Conservation (phyloP, 805 yeast genomes). For the Lachancea quebecensis region DNA sequence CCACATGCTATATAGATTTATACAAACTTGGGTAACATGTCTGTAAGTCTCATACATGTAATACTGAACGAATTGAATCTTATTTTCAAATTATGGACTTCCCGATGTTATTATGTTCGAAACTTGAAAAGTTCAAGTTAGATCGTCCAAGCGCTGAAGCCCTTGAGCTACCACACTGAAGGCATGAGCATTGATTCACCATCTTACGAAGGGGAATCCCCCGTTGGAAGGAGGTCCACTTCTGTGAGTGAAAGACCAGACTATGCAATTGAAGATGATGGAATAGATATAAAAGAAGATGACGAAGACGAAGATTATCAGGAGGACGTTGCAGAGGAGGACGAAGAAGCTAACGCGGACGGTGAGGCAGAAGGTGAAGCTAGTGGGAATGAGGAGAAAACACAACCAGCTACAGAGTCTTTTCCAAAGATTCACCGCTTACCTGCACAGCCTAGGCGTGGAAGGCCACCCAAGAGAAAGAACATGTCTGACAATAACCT, state of each 20-base stretch:
- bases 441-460: conserved; percentile 22
- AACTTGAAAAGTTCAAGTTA: too few species aligned
- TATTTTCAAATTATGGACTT: not conserved
- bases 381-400: conserved; percentile 16
- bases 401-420: conserved; percentile 14
- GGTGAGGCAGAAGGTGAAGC: conserved; percentile 16
- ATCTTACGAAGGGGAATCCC: conserved; percentile 1
- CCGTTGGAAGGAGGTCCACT: conserved; percentile 16
- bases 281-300: conserved; percentile 29
- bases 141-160: too few species aligned
- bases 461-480: conserved; percentile 21
- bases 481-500: conserved; percentile 12
- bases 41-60: not conserved
- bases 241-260: conserved; percentile 18
- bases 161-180: too few species aligned
- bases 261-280: conserved; percentile 28
- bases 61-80: not conserved
- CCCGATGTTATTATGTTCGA: too few species aligned
- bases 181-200: conserved; percentile 3
- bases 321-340: conserved; percentile 26
- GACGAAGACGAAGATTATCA: conserved; percentile 25
- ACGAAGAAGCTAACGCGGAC: conserved; percentile 17
- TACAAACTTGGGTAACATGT: not conserved
- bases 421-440: conserved; percentile 12
- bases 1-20: not conserved